Evolutionary conservation across 2,329 filamentous ascomycete species (phyloP), one percentile per base, ranked within the genome.

Genomic region (Lecanicillium sp.): DNA sequence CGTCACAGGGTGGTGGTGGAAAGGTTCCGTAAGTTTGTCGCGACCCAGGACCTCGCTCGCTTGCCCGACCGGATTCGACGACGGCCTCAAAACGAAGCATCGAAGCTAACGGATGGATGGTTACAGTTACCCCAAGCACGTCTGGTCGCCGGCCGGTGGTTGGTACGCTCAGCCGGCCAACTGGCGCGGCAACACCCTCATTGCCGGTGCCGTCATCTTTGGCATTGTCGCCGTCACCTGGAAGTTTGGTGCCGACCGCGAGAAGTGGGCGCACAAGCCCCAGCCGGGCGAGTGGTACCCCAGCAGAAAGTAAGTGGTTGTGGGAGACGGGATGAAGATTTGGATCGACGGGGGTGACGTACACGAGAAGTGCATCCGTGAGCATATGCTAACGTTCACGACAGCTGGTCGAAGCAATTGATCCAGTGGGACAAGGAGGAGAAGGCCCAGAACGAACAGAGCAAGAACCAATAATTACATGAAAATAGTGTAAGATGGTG

Each of bases 121-220:
- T 27, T 33, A 39, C 61, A 95, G 89, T 64, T 95, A 95, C 72
- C 90, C 90, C 68, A 96, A 95, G 78, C 91, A 98, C 78, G 89
- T 98, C 78, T 98, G 93, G 93, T 97, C 93, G 63, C 93, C 93
- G 53, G 78, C 91, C 56, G 93, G 93, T 78, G 93, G 93, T 71
- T 98, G 93, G 93, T 98, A 98, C 71, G 74, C 85, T 47, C 91
- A 95, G 67, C 93, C 93, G 46, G 76, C 79, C 58, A 98, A 98
- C 78, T 98, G 93, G 93, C 93, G 86, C 68, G 72, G 74, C 61
- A 98, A 98, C 75, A 98, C 93, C 5, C 77, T 84, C 48, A 75
- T 93, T 57, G 82, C 90, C 64, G 79, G 79, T 51, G 77, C 73
- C 40, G 78, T 85, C 48, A 73, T 93, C 44, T 56, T 84, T 56